phyloP scores from a whole-genome alignment of 2,329 filamentous ascomycete genomes.

The Exophiala calicioides region DNA sequence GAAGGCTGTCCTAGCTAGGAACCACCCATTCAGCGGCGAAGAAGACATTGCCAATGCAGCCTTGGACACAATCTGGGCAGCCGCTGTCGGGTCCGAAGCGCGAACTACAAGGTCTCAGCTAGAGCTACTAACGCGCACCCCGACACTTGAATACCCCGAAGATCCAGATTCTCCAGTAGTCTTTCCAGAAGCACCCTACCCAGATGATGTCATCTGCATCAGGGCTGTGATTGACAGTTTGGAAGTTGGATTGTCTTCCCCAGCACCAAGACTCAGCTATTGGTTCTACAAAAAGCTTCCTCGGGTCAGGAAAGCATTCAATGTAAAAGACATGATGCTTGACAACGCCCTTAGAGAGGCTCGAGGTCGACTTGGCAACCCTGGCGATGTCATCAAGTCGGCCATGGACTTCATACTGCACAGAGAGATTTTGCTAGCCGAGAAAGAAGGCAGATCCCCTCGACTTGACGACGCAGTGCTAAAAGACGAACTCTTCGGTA shows the following conservation, averaged over 20 bases:
- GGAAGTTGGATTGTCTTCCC: slow-evolving; percentile 16
- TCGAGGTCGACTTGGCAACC: no score
- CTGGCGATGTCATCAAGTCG: slow-evolving; percentile 35
- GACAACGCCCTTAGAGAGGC: no score
- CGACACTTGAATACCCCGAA: background rate
- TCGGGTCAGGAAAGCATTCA: slow-evolving; percentile 17
- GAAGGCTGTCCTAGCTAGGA: slow-evolving; percentile 34
- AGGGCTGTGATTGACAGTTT: slow-evolving; percentile 23
- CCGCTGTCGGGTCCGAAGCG: slow-evolving; percentile 38
- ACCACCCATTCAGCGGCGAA: slow-evolving; percentile 36
- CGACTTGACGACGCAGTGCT: no score
- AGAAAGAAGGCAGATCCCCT: slow-evolving; percentile 40
- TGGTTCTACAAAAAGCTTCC: slow-evolving; percentile 20
- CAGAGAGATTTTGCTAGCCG: slow-evolving; percentile 36
- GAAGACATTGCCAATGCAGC: slow-evolving; percentile 40
- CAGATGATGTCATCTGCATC: slow-evolving; percentile 13
- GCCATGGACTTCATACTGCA: slow-evolving; percentile 41
- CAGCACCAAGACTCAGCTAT: slow-evolving; percentile 21
- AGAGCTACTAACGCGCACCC: slow-evolving; percentile 12
- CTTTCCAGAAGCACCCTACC: slow-evolving; percentile 1
- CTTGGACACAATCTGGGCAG: slow-evolving; percentile 44
- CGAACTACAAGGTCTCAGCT: slow-evolving; percentile 30
- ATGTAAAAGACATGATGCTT: slow-evolving; percentile 28
- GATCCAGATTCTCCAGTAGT: background rate
- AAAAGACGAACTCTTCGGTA: slow-evolving; percentile 40